These are phyloP conservation scores for Arxiozyma slooffiae DNA, from an alignment of 1,139 yeast species.

Conservation along the genomic window DNA sequence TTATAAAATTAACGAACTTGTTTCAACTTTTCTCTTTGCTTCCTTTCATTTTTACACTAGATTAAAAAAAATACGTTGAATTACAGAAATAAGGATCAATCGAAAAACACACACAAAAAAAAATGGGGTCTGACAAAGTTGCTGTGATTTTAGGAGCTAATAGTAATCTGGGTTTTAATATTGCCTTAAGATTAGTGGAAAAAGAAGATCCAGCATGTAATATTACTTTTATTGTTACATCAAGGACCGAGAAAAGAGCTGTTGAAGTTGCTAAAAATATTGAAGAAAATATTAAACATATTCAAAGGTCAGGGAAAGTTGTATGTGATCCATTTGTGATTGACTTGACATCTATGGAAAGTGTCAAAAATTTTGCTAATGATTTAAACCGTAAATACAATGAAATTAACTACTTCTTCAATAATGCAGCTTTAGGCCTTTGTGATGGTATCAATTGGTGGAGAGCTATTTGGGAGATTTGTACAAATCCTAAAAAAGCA, in stretches of 20 bases:
- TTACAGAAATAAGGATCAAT: not conserved
- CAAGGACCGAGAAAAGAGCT: constrained; percentile 76
- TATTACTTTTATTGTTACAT: constrained; percentile 73
- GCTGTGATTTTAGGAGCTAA: constrained; percentile 51
- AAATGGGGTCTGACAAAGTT: constrained; percentile 30
- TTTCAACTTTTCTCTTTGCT: not conserved
- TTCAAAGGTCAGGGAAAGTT: constrained; percentile 42
- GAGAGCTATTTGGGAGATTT: constrained; percentile 58
- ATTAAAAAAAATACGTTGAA: not conserved
- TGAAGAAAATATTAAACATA: constrained; percentile 39
- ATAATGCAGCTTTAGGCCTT: constrained; percentile 85
- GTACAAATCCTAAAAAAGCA: constrained; percentile 58
- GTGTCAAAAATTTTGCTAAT: constrained; percentile 59
- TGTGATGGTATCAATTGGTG: constrained; percentile 81
- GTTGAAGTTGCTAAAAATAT: constrained; percentile 58
- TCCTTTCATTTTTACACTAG: not conserved
- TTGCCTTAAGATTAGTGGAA: constrained; percentile 70
- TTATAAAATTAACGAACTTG: not conserved
- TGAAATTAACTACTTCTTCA: constrained; percentile 66
- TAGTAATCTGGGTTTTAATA: constrained; percentile 75
- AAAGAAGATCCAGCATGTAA: constrained; percentile 44
- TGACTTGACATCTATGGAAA: constrained; percentile 85
- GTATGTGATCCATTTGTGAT: constrained; percentile 78
- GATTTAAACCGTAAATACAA: constrained; percentile 54
- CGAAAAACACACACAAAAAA: constrained; percentile 15